Conservation (phyloP, 2,329 filamentous ascomycete species). For the Aspergillus sergii region DNA sequence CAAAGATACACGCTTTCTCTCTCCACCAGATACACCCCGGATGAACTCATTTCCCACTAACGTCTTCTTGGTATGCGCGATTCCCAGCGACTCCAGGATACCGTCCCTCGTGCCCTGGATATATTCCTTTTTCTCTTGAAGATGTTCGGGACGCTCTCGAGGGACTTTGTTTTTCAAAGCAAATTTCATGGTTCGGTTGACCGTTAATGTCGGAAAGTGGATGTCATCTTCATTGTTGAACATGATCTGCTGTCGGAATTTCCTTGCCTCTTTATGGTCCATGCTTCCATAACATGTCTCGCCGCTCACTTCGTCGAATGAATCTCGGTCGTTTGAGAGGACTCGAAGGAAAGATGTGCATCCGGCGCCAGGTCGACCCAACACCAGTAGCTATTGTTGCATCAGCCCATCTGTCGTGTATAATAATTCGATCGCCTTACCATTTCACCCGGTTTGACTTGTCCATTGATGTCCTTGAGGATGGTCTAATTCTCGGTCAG, state of each 20-base stretch:
- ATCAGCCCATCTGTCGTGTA: neutral
- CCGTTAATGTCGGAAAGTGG: slow-evolving; percentile 74
- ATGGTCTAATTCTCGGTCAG: slow-evolving; percentile 36
- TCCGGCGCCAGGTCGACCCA: slow-evolving; percentile 68
- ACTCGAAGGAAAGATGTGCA: slow-evolving; percentile 72
- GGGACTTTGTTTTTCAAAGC: slow-evolving; percentile 59
- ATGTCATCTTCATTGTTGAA: slow-evolving; percentile 78
- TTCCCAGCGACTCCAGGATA: slow-evolving; percentile 36
- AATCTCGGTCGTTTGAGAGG: slow-evolving; percentile 64
- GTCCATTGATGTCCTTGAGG: slow-evolving; percentile 41
- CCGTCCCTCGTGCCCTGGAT: slow-evolving; percentile 33
- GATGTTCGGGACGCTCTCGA: slow-evolving; percentile 26
- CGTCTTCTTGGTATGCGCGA: slow-evolving; percentile 60
- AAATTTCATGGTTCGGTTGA: slow-evolving; percentile 73
- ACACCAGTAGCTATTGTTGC: slow-evolving; percentile 58
- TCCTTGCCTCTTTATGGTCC: slow-evolving; percentile 48
- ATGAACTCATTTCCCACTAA: slow-evolving; percentile 68
- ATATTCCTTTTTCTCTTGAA: slow-evolving; percentile 31
- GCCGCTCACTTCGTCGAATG: slow-evolving; percentile 61
- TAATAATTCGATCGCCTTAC: slow-evolving; percentile 24
- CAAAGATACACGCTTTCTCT: slow-evolving; percentile 69
- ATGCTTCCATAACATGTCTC: slow-evolving; percentile 56
- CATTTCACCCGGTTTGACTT: slow-evolving; percentile 49
- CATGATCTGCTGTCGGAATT: slow-evolving; percentile 51
- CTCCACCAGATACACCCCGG: slow-evolving; percentile 68